Evolutionary conservation across 805 yeast species (phyloP).

Genomic region (Schwanniomyces yamadae): DNA sequence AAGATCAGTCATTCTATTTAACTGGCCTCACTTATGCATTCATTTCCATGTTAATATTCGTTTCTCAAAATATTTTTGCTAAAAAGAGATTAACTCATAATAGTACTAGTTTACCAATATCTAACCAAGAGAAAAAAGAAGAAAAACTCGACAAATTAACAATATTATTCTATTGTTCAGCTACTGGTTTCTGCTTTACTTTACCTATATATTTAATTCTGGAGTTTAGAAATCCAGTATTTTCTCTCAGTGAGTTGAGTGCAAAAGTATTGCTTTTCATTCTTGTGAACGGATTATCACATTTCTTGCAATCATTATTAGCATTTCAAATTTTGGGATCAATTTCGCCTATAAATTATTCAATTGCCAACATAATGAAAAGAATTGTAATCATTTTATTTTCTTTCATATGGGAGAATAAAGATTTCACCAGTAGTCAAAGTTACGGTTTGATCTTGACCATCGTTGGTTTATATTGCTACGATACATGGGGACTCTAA

Average conservation of each 20-base stretch:
- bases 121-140: constrained; percentile 12
- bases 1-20: constrained; percentile 20
- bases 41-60: constrained; percentile 64
- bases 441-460: constrained; percentile 36
- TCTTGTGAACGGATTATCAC: constrained; percentile 63
- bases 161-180: constrained; percentile 67
- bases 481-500: constrained; percentile 41
- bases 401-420: constrained; percentile 59
- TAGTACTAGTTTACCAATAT: constrained; percentile 20
- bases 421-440: constrained; percentile 27
- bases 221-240: constrained; percentile 41
- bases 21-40: constrained; percentile 52
- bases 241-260: constrained; percentile 33
- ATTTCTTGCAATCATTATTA: constrained; percentile 68
- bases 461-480: constrained; percentile 39
- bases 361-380: constrained; percentile 75
- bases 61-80: constrained; percentile 78
- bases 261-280: constrained; percentile 38
- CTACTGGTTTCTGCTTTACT: constrained; percentile 65
- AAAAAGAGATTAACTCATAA: constrained; percentile 62
- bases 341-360: constrained; percentile 73
- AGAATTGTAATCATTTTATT: constrained; percentile 68
- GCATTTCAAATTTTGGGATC: constrained; percentile 76
- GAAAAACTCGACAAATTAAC: constrained; percentile 67
- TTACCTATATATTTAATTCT: constrained; percentile 62